These are phyloP conservation scores for Pleurotus tuber-regium DNA, from an alignment of 768 basidiomycete species.

Conservation along the genomic window DNA sequence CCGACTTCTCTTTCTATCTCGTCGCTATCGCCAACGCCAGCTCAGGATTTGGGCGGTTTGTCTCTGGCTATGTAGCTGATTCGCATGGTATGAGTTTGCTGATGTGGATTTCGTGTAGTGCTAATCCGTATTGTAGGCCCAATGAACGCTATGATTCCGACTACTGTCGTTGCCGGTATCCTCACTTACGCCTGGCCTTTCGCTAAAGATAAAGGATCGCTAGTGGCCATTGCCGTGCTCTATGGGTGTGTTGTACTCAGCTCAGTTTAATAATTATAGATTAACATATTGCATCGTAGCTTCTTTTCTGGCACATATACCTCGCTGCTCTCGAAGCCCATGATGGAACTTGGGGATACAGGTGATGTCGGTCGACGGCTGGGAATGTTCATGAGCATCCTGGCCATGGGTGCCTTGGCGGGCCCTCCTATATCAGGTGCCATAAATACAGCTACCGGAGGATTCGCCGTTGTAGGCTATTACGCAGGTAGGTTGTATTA, in stretches of 20 bases:
- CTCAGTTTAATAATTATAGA: slow-evolving; percentile 20
- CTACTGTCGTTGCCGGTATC: slow-evolving; percentile 51
- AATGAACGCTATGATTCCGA: slow-evolving; percentile 68
- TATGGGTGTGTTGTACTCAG: slow-evolving; percentile 52
- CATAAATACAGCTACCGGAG: slow-evolving; percentile 43
- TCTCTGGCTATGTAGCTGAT: slow-evolving; percentile 54
- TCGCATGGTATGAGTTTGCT: slow-evolving; percentile 41
- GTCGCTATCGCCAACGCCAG: slow-evolving; percentile 67
- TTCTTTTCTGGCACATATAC: slow-evolving; percentile 11
- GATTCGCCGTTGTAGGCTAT: slow-evolving; percentile 43
- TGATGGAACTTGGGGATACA: slow-evolving; percentile 41
- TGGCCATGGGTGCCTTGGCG: slow-evolving; percentile 51
- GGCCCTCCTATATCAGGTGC: slow-evolving; percentile 67
- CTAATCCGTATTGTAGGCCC: slow-evolving; percentile 39
- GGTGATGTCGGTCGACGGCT: slow-evolving; percentile 55
- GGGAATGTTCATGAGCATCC: slow-evolving; percentile 52
- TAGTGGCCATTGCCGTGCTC: slow-evolving; percentile 53
- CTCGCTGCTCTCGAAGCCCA: slow-evolving; percentile 4
- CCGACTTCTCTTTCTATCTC: slow-evolving; percentile 58
- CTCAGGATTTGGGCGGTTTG: slow-evolving; percentile 59
- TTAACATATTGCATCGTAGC: neutral
- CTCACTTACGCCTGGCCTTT: slow-evolving; percentile 75
- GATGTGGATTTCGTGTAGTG: too few species aligned
- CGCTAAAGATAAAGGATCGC: slow-evolving; percentile 36
- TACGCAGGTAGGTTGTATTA: slow-evolving; percentile 51